Conservation (phyloP, 2,329 filamentous ascomycete genomes). For the Sordariomycetes sp. region DNA sequence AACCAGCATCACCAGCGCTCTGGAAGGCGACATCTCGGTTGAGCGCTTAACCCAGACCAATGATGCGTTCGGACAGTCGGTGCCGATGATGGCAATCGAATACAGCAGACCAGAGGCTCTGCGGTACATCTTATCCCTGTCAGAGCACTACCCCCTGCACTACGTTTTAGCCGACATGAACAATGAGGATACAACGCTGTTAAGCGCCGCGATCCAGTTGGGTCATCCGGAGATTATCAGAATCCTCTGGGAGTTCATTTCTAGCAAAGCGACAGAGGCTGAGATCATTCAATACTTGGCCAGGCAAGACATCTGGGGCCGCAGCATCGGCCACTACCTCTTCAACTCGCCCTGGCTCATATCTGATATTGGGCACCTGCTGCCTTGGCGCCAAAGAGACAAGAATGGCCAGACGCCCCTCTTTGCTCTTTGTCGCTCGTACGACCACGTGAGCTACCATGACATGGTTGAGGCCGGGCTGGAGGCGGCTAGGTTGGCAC, state of each 20-base stretch:
- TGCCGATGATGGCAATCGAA: slow-evolving; percentile 80
- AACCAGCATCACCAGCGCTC: slow-evolving; percentile 59
- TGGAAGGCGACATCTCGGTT: slow-evolving; percentile 82
- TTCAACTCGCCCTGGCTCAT: slow-evolving; percentile 86
- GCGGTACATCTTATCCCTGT: slow-evolving; percentile 68
- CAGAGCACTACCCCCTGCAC: slow-evolving; percentile 63
- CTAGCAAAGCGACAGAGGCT: slow-evolving; percentile 42
- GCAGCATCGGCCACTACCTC: slow-evolving; percentile 89
- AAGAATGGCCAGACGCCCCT: slow-evolving; percentile 97
- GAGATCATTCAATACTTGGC: slow-evolving; percentile 60
- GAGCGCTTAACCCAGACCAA: slow-evolving; percentile 67
- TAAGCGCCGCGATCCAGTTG: slow-evolving; percentile 85
- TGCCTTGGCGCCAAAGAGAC: slow-evolving; percentile 86
- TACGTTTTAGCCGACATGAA: slow-evolving; percentile 76
- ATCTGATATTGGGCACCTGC: slow-evolving; percentile 59
- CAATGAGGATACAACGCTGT: slow-evolving; percentile 78
- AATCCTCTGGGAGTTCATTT: slow-evolving; percentile 63
- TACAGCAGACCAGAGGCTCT: slow-evolving; percentile 63
- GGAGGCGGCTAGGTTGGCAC: slow-evolving; percentile 60
- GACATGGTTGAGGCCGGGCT: slow-evolving; percentile 81
- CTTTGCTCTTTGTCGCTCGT: slow-evolving; percentile 89
- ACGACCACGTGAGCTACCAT: slow-evolving; percentile 82
- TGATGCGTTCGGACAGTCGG: slow-evolving; percentile 66
- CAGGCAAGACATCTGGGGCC: slow-evolving; percentile 72
- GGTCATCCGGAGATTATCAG: slow-evolving; percentile 68